Evolutionary conservation across 805 yeast species (phyloP), one percentile per base, ranked within the genome.

Genomic region (Myxozyma neotropica): DNA sequence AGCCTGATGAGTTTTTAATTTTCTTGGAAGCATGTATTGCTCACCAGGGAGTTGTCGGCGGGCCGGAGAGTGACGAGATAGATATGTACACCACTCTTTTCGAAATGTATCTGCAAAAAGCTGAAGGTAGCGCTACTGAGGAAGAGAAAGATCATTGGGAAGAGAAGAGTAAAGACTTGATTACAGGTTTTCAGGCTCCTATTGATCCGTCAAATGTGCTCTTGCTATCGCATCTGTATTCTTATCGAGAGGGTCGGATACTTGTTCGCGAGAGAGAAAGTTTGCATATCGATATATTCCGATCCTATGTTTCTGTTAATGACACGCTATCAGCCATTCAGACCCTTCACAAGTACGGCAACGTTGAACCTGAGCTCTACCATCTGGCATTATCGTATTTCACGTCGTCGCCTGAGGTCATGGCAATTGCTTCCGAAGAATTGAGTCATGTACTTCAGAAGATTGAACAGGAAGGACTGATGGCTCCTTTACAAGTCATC

Each of bases 1-100:
- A 88, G 70, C 91, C 94, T 0, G 82, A 85, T 69, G 94, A 92
- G 69, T 93, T 94, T 78, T 94, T 92, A 26, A 88, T 89, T 6
- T 94, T 94, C 64, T 73, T 94, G 57, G 99, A 94, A 71, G 97
- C 98, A 0, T 90, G 59, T 31, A 61, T 59, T 19, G 60, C 53
- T 15, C 52, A 63, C 27, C 57, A 54, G 19, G 48, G 56, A 17
- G 47, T 45, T 10, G 88, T 85, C 69, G 94, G 88, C 54, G 93
- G 94, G 0, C 78, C 81, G 53, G 73, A 73, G 3, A 82, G 81
- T 62, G 97, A 93, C 68, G 83, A 85, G 66, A 81, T 81, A 53
- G 95, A 87, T 48, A 78, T 93, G 45, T 76, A 88, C 56, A 83
- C 88, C 1, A 89, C 97, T 0, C 76, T 93, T 39, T 88, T 85